phyloP scores from a whole-genome alignment of 2,329 filamentous ascomycete genomes.

The Alternaria viburni region DNA sequence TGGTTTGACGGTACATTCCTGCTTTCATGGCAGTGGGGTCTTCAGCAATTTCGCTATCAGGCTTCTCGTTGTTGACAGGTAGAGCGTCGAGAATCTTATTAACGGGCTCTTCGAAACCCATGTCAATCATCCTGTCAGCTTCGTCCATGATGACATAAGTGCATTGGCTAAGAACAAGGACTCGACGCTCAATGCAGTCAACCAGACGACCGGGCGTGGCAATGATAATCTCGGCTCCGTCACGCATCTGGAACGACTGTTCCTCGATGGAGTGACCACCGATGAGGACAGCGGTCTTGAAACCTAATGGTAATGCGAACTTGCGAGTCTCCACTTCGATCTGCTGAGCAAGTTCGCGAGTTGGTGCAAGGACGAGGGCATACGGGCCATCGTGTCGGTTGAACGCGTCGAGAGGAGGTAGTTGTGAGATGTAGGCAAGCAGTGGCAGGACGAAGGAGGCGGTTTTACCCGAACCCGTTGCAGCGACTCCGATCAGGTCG shows the following conservation, averaged over 20 bases:
- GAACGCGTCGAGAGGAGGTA: conserved; percentile 81
- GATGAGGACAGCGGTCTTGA: conserved; percentile 96
- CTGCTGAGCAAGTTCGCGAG: conserved; percentile 95
- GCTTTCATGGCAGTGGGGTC: conserved; percentile 83
- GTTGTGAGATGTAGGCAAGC: conserved; percentile 89
- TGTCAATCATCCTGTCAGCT: conserved; percentile 98
- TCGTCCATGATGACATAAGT: conserved; percentile 99
- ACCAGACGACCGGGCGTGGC: conserved; percentile 97
- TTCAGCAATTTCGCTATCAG: conserved; percentile 90
- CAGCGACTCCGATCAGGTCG: conserved; percentile 97
- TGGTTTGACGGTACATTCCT: conserved; percentile 90
- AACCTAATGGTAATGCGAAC: conserved; percentile 88
- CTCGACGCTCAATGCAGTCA: conserved; percentile 92
- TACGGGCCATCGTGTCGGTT: conserved; percentile 96
- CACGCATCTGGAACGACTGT: conserved; percentile 85
- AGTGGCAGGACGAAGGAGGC: conserved; percentile 92
- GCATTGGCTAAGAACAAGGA: conserved; percentile 92
- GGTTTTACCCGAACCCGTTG: conserved; percentile 98
- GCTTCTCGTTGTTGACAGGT: conserved; percentile 92
- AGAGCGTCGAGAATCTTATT: conserved; percentile 97
- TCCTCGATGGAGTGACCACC: conserved; percentile 95
- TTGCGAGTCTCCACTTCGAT: conserved; percentile 94
- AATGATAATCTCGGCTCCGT: conserved; percentile 96
- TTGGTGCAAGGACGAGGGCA: conserved; percentile 94
- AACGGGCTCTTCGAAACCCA: conserved; percentile 96